Percentiles rank a stretch among this genome's conserved stretches.
These are phyloP conservation scores for Apophysomyces trapeziformis DNA, from an alignment of 371 early-diverging fungal species.

Conservation along the genomic window DNA sequence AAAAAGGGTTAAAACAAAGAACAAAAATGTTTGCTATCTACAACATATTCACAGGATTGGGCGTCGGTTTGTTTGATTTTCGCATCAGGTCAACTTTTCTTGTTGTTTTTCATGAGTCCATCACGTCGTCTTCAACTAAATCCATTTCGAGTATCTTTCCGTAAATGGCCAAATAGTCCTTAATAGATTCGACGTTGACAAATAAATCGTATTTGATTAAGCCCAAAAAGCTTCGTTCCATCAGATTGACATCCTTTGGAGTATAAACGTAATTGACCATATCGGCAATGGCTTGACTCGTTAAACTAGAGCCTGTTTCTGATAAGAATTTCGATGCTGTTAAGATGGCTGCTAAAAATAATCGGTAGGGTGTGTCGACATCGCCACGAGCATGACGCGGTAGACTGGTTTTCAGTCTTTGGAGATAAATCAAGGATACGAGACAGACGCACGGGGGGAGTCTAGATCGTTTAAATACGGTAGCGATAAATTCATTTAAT, in stretches of 20 bases:
- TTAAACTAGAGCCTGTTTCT: conserved; percentile 63
- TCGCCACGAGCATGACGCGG: conserved; percentile 71
- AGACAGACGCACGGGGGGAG: conserved; percentile 56
- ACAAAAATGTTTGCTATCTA: neutral
- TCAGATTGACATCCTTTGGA: conserved; percentile 60
- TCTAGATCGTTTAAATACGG: conserved; percentile 43
- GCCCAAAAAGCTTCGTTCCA: conserved; percentile 55
- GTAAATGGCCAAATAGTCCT: conserved; percentile 48
- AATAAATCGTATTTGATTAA: conserved; percentile 52
- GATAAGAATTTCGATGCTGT: conserved; percentile 71
- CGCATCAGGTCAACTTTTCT: neutral
- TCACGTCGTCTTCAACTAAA: conserved; percentile 38
- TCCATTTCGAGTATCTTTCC: conserved; percentile 54
- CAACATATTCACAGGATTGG: conserved; percentile 5
- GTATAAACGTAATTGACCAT: conserved; percentile 69
- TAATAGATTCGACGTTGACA: conserved; percentile 48
- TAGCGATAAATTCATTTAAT: conserved; percentile 46
- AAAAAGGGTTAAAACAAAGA: neutral
- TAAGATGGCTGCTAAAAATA: conserved; percentile 74
- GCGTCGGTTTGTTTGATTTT: conserved; percentile 5
- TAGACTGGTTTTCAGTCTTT: conserved; percentile 68
- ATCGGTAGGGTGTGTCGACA: conserved; percentile 76
- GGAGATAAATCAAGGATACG: conserved; percentile 74
- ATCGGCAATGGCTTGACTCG: conserved; percentile 61
- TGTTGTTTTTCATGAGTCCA: conserved; percentile 14